Conservation (phyloP, 148 eudicot genomes). For the Persicaria maculosa region DNA sequence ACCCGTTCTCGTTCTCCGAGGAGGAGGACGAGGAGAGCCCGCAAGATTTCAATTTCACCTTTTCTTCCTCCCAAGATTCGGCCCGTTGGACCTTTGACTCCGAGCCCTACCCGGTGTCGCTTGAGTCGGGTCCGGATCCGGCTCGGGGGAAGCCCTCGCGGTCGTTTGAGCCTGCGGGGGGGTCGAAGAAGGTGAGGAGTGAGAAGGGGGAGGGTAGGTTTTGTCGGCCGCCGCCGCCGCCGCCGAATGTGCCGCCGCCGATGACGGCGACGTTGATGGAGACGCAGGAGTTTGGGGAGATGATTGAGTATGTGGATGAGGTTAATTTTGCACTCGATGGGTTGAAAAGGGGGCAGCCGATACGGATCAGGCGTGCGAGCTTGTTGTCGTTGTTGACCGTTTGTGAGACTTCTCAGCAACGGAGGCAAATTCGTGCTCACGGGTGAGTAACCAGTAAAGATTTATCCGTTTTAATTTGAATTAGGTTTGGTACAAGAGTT, state of each 20-base stretch:
- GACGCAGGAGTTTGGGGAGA: conserved; percentile 91
- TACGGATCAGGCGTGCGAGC: conserved; percentile 58
- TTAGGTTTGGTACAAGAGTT: not conserved
- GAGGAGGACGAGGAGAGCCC: conserved; percentile 28
- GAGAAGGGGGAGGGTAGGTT: conserved; percentile 19
- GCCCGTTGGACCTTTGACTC: conserved; percentile 40
- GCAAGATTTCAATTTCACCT: conserved; percentile 39
- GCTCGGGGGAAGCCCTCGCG: conserved; percentile 21
- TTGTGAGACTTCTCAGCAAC: conserved; percentile 52
- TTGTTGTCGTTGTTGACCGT: conserved; percentile 67
- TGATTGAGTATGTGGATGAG: conserved; percentile 95
- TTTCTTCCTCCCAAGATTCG: conserved; percentile 66
- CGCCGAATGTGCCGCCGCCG: conserved; percentile 6
- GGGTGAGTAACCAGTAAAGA: conserved; percentile 41
- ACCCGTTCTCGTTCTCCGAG: conserved; percentile 29
- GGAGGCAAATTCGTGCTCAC: conserved; percentile 64
- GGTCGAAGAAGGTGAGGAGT: conserved; percentile 26
- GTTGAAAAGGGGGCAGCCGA: conserved; percentile 49
- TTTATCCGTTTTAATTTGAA: not conserved
- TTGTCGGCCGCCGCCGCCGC: conserved; percentile 7
- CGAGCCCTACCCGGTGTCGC: conserved; percentile 12
- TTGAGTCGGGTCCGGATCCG: conserved; percentile 15
- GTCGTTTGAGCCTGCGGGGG: conserved; percentile 22
- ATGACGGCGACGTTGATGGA: conserved; percentile 68
- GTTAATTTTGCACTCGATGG: conserved; percentile 91